These are phyloP conservation scores for Diplocarpon rosae DNA, from an alignment of 2,329 filamentous ascomycete genomes.

Conservation along the genomic window DNA sequence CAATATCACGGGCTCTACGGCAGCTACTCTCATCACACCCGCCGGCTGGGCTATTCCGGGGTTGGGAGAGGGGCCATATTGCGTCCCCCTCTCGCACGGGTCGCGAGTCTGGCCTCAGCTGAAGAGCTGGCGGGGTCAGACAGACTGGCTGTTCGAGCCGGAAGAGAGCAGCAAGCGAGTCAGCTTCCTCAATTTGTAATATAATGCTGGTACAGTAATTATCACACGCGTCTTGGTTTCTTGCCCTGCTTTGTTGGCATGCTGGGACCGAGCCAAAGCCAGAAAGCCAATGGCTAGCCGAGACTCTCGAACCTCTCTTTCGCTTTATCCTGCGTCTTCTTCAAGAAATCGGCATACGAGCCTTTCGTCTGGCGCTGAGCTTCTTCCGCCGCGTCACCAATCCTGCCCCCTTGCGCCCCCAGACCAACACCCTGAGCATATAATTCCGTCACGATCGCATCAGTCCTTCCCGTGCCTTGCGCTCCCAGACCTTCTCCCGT, in stretches of 20 bases:
- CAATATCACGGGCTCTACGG: no score
- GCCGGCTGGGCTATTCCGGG: no score
- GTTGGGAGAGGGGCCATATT: no score
- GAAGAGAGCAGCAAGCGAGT: no score
- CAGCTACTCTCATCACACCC: no score
- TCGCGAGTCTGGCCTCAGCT: no score
- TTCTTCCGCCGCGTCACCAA: slow-evolving; percentile 56
- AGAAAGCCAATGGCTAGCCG: slow-evolving; percentile 22
- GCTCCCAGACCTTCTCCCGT: slow-evolving; percentile 54
- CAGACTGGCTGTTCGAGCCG: no score
- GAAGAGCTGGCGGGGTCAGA: no score
- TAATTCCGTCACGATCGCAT: slow-evolving; percentile 51
- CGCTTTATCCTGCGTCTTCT: slow-evolving; percentile 53
- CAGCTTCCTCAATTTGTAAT: no score
- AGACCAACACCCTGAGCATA: slow-evolving; percentile 60
- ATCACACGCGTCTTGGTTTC: no score
- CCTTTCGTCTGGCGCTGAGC: slow-evolving; percentile 51
- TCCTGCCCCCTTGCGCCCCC: slow-evolving; percentile 56
- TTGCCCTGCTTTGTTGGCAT: not conserved
- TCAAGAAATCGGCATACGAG: slow-evolving; percentile 50
- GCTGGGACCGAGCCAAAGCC: not conserved
- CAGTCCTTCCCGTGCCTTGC: slow-evolving; percentile 49
- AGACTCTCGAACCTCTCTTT: slow-evolving; percentile 54
- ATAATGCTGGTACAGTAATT: no score
- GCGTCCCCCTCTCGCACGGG: no score